Evolutionary conservation across 2,329 filamentous ascomycete species (phyloP), one percentile per base, ranked within the genome.

Genomic region (Cordyceps pruinosa): DNA sequence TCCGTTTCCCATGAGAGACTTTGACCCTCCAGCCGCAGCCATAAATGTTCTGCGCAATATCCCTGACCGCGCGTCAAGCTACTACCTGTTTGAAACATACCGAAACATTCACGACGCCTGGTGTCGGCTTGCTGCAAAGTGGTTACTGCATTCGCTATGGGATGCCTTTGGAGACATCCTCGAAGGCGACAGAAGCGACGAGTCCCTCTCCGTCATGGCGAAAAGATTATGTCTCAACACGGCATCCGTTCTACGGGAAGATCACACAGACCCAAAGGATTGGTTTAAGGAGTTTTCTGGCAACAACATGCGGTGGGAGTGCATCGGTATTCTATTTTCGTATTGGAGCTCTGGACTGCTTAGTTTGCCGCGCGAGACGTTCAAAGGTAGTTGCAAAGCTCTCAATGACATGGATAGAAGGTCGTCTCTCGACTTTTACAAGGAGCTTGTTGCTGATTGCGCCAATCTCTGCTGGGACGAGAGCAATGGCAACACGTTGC

Each of bases 221-320:
- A 59, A 61, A 3, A 61, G 61, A 1, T 41, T 75, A 5, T 73
- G 69, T 25, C 54, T 60, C 28, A 75, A 75, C 45, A 73, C 70
- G 0, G 60, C 64, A 5, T 66, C 61, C 15, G 63, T 64, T 0
- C 63, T 72, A 6, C 61, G 60, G 2, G 71, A 75, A 10, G 64
- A 72, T 2, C 68, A 72, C 26, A 60, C 65, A 0, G 63, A 67
- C 21, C 61, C 70, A 1, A 58, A 64, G 2, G 58, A 59, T 21
- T 75, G 72, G 72, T 51, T 70, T 1, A 60, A 59, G 1, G 69
- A 71, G 32, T 72, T 75, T 50, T 68, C 63, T 3, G 72, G 73
- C 0, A 54, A 58, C 0, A 70, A 68, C 5, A 60, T 71, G 41
- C 67, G 73, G 3, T 75, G 72, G 73, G 73, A 75, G 54, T 64